phyloP scores from a whole-genome alignment of 2,329 filamentous ascomycete species.

The Ophioceras dolichostomum region DNA sequence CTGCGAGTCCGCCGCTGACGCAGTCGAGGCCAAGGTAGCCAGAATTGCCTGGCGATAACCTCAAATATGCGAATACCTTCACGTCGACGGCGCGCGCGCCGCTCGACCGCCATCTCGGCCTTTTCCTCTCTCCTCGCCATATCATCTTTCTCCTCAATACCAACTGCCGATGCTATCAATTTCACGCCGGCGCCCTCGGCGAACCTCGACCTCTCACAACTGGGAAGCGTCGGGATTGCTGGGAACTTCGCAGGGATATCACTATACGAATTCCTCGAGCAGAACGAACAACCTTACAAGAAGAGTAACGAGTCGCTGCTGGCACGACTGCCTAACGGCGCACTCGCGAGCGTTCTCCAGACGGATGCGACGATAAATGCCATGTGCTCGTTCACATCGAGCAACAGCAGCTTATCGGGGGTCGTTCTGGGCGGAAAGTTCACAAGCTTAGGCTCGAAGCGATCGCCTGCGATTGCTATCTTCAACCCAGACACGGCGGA shows the following conservation, averaged over 20 bases:
- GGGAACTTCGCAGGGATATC: conserved; percentile 91
- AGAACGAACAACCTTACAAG: conserved; percentile 54
- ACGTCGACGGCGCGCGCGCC: conserved; percentile 27
- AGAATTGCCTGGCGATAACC: conserved; percentile 1
- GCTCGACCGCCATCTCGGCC: conserved; percentile 16
- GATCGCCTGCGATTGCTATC: conserved; percentile 68
- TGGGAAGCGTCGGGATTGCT: conserved; percentile 75
- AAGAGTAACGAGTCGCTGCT: conserved; percentile 78
- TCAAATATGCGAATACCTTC: conserved; percentile 34
- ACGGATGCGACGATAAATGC: conserved; percentile 77
- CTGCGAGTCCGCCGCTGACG: background rate
- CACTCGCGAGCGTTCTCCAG: conserved; percentile 59
- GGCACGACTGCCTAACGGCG: conserved; percentile 72
- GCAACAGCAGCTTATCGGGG: conserved; percentile 55
- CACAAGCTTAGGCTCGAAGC: conserved; percentile 68
- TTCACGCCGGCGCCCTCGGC: conserved; percentile 53
- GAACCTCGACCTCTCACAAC: conserved; percentile 63
- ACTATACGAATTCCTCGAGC: conserved; percentile 73
- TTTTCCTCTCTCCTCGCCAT: conserved; percentile 20
- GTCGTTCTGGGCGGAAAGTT: conserved; percentile 92
- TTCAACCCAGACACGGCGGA: conserved; percentile 62
- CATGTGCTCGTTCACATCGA: conserved; percentile 69
- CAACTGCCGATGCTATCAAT: conserved; percentile 32
- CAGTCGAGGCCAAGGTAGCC: too few relatives aligned
- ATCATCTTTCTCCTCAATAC: conserved; percentile 25